Conservation (phyloP, 2,329 filamentous ascomycete genomes). For the Colletotrichum abscissum region DNA sequence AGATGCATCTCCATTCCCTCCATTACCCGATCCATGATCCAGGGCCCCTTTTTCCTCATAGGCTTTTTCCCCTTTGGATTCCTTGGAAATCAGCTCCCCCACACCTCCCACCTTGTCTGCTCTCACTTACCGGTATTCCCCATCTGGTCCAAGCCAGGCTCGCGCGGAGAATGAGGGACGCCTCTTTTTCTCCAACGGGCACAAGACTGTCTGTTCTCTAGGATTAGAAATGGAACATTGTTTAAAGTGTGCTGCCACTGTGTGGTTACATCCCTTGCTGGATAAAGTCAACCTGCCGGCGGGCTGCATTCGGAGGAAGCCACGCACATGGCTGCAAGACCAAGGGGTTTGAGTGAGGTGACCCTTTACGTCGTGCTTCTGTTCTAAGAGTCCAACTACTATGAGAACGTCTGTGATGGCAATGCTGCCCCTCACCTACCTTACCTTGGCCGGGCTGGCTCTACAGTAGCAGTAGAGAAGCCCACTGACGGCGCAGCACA, state of each 20-base stretch:
- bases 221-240: too few relatives aligned
- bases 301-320: slow-evolving; percentile 5
- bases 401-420: background rate
- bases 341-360: background rate
- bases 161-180: slow-evolving; percentile 20
- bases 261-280: slow-evolving; percentile 20
- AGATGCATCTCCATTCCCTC: slow-evolving; percentile 40
- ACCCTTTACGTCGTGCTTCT: background rate
- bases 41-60: too few relatives aligned
- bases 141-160: background rate
- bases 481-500: background rate
- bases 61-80: too few relatives aligned
- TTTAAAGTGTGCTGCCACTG: too few relatives aligned
- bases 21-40: background rate
- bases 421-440: background rate
- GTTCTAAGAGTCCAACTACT: too few relatives aligned
- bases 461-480: too few relatives aligned
- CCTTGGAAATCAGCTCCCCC: background rate
- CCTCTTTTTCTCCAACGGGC: slow-evolving; percentile 29
- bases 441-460: background rate
- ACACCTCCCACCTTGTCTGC: background rate
- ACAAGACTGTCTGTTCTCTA: background rate
- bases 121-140: background rate
- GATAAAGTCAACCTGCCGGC: background rate
- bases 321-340: slow-evolving; percentile 1